phyloP scores from a whole-genome alignment of 139 green algal genomes.

The Edaphochlamys debaryana region DNA sequence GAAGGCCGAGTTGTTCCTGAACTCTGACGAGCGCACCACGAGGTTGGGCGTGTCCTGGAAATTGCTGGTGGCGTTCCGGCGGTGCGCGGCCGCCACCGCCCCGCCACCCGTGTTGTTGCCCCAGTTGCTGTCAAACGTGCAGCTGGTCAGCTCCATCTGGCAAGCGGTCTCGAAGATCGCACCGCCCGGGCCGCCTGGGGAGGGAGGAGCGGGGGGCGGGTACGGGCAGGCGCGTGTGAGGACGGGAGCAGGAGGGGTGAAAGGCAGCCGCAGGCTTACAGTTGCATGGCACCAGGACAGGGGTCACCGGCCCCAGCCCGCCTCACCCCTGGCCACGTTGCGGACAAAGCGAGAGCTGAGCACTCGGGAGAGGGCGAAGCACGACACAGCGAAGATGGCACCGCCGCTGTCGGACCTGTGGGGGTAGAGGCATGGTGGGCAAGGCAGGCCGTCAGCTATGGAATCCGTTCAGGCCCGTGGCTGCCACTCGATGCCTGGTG shows the following conservation, averaged over 20 bases:
- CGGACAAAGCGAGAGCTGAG: neutral
- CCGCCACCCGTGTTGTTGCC: neutral
- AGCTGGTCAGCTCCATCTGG: neutral
- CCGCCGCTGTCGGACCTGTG: constrained; percentile 30
- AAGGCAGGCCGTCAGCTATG: neutral
- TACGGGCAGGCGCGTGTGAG: neutral
- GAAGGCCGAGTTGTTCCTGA: neutral
- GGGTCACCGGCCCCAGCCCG: too few species aligned
- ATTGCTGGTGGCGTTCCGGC: neutral
- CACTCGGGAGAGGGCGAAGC: neutral
- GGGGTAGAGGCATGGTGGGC: too few species aligned
- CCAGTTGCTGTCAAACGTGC: neutral
- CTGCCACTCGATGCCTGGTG: too few species aligned
- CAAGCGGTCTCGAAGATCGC: neutral
- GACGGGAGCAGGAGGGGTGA: too few species aligned
- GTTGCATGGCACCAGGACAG: too few species aligned
- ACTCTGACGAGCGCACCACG: neutral
- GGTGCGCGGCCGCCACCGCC: neutral
- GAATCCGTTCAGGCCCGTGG: too few species aligned
- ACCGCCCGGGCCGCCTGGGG: neutral
- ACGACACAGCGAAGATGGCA: neutral
- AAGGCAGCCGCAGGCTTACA: neutral
- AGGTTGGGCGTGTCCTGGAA: neutral
- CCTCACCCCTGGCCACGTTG: neutral
- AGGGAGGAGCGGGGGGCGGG: neutral